phyloP scores from a whole-genome alignment of 1,139 yeast genomes.

The Blastobotrys illinoisensis region DNA sequence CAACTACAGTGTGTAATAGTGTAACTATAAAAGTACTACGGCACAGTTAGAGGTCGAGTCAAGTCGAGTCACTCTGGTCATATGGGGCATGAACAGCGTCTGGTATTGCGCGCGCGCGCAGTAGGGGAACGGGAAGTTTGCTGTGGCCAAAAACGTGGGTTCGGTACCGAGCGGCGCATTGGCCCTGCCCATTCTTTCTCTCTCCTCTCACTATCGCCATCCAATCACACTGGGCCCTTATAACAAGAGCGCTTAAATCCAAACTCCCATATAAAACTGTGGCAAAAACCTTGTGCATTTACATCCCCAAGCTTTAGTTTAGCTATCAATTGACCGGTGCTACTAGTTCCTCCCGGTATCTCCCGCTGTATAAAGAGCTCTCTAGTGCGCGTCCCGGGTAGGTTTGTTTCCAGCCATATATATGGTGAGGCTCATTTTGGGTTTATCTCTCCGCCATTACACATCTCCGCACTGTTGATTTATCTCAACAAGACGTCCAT shows the following conservation, averaged over 20 bases:
- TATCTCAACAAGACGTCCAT: not conserved
- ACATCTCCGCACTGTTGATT: not conserved
- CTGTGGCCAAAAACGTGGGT: not conserved
- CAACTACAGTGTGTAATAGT: too few relatives aligned
- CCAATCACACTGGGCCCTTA: not conserved
- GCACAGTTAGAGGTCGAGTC: too few relatives aligned
- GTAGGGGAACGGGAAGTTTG: too few relatives aligned
- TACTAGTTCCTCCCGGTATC: too few relatives aligned
- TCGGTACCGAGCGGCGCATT: not conserved
- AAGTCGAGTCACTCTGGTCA: too few relatives aligned
- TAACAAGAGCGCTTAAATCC: not conserved
- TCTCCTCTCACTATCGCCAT: not conserved
- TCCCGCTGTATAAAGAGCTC: too few relatives aligned
- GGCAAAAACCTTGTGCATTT: not conserved
- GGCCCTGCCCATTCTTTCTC: not conserved
- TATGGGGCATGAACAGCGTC: too few relatives aligned
- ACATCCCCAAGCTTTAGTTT: too few relatives aligned
- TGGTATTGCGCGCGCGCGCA: not conserved
- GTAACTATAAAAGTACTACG: too few relatives aligned
- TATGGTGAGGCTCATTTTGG: not conserved
- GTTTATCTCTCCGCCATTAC: not conserved
- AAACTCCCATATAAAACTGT: not conserved
- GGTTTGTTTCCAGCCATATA: not conserved
- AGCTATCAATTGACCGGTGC: not conserved
- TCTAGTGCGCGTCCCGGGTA: not conserved